Evolutionary conservation across 352 stramenopile species (phyloP), one percentile per base, ranked within the genome.

Genomic region (Globisporangium nagaii): DNA sequence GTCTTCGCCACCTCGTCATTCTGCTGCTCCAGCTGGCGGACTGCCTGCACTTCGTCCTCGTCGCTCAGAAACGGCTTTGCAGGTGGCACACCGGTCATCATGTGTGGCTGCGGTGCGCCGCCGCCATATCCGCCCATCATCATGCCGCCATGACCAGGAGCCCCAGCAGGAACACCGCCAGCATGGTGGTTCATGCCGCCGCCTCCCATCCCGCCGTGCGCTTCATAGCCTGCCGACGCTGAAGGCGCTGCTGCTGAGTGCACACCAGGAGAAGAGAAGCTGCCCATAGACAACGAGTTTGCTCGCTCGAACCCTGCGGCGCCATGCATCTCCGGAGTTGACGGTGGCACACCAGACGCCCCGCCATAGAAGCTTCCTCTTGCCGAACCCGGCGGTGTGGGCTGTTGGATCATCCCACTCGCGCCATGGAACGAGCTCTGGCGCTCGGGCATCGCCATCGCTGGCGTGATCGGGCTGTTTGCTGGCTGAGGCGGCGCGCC

Each of bases 51-150:
- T 42, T 92, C 75, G 10, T 81, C 70, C 22, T 86, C 75, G 22
- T 79, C 65, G 30, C 65, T 56, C 68, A 92, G 60, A 55, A 92
- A 92, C 13, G 63, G 70, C 51, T 75, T 86, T 68, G 66, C 2
- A 28, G 24, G 3, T 3, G 31, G 31, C 37, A 37, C 22, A 25
- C 37, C 36, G 36, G 46, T 28, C 30, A 41, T 28, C 45, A 60
- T 58, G 20, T 47, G 28, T 53, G 32, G 10, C 22, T 35, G n/a
- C 43, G n/a, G 8, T 12, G 25, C 12, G 8, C 20, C 15, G 8
- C 40, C 50, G 10, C 44, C 31, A n/a, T 60, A 58, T 11, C 59
- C 47, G 6, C 53, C 39, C 22, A 52, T 28, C 53, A 64, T 52
- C 63, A 65, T 60, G 10, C 60, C 55, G 13, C 52, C 52, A 9